Conservation (phyloP, 768 basidiomycete genomes). For the Tulasnella sp. region DNA sequence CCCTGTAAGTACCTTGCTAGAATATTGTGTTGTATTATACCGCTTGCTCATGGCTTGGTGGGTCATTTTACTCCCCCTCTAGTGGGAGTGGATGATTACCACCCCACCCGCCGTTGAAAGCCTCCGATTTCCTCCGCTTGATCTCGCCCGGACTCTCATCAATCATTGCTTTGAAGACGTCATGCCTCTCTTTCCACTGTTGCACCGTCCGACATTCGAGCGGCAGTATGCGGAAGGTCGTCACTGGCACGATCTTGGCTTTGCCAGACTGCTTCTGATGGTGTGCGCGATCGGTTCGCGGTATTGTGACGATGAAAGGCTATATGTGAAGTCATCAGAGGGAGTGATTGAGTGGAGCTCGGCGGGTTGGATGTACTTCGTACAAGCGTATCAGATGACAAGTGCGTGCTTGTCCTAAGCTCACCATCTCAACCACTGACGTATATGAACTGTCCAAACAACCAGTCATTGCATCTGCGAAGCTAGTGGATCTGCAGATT, state of each 20-base stretch:
- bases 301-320: slow-evolving; percentile 47
- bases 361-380: slow-evolving; percentile 51
- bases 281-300: slow-evolving; percentile 60
- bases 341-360: slow-evolving; percentile 34
- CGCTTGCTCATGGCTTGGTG: slow-evolving; percentile 2
- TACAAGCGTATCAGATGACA: slow-evolving; percentile 50
- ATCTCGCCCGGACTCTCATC: slow-evolving; percentile 43
- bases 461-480: slow-evolving; percentile 32
- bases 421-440: background rate
- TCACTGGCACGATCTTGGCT: slow-evolving; percentile 39
- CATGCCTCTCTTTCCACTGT: slow-evolving; percentile 49
- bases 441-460: background rate
- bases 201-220: slow-evolving; percentile 64
- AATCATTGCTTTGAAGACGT: slow-evolving; percentile 50
- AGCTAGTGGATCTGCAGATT: slow-evolving; percentile 60
- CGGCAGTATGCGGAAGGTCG: slow-evolving; percentile 37
- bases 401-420: slow-evolving; percentile 36
- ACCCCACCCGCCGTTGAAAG: slow-evolving; percentile 21
- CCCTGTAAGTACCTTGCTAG: slow-evolving; percentile 15
- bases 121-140: slow-evolving; percentile 45
- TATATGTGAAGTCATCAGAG: slow-evolving; percentile 32
- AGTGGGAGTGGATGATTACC: slow-evolving; percentile 27
- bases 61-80: slow-evolving; percentile 16
- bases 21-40: slow-evolving; percentile 2
- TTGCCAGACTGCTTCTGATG: slow-evolving; percentile 50